Conservation (phyloP, 306 rosid genomes). For the Astragalus membranaceus region DNA sequence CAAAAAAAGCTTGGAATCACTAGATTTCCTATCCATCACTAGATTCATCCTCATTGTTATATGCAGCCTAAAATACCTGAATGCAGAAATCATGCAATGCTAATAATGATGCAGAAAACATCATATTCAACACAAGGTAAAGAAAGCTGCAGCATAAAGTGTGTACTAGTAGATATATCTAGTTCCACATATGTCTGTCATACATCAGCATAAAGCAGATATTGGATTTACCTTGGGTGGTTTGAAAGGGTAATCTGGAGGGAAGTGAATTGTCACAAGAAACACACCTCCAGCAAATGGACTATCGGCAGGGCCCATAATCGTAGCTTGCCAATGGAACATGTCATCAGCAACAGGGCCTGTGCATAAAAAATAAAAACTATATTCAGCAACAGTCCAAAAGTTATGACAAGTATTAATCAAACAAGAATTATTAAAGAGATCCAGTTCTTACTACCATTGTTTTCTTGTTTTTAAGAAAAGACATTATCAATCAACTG, state of each 20-base stretch:
- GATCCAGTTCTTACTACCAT: neutral
- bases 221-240: conserved; percentile 42
- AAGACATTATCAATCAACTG: neutral
- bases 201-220: neutral
- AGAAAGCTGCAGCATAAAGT: neutral
- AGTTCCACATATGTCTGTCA: neutral
- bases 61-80: neutral
- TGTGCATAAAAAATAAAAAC: neutral
- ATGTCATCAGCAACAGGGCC: conserved; percentile 21
- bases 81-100: neutral
- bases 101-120: neutral
- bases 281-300: conserved; percentile 44
- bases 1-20: neutral
- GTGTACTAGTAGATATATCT: neutral
- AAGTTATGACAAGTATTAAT: too few species aligned
- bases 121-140: neutral
- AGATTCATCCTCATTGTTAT: neutral
- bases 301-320: conserved; percentile 31
- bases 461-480: neutral
- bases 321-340: conserved; percentile 35
- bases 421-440: neutral
- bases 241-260: conserved; percentile 54
- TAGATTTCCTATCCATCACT: neutral
- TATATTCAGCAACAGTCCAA: neutral
- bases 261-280: conserved; percentile 37